Conservation (phyloP, 2,329 filamentous ascomycete species). For the Aspergillus tubingensis region DNA sequence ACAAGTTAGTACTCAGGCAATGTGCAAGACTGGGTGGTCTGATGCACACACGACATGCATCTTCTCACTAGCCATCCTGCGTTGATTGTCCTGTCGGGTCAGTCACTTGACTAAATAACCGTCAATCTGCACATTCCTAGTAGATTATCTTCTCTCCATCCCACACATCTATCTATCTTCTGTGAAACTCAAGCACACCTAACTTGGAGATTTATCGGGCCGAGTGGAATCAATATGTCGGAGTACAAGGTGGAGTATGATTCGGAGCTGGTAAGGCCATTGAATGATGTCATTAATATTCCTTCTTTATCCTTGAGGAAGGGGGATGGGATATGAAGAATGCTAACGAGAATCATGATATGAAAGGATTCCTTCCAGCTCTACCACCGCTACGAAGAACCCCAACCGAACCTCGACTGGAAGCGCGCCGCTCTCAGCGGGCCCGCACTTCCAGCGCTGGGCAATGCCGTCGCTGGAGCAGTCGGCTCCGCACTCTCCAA, state of each 20-base stretch:
- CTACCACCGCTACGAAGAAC: conserved; percentile 44
- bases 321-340: not conserved
- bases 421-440: conserved; percentile 37
- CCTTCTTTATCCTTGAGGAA: no score
- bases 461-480: conserved; percentile 79
- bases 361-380: conserved; percentile 46
- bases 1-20: no score
- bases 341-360: not conserved
- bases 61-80: no score
- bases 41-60: no score
- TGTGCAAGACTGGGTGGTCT: no score
- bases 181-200: no score
- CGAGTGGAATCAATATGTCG: conserved; percentile 5
- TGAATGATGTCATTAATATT: not conserved
- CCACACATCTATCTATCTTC: no score
- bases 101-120: no score
- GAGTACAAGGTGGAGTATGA: conserved; percentile 16
- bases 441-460: conserved; percentile 67
- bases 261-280: conserved; percentile 9
- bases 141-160: no score
- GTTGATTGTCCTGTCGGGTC: no score
- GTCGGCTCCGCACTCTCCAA: conserved; percentile 78
- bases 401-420: conserved; percentile 32
- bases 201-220: not conserved
- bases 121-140: no score